Base-by-base conservation (phyloP, 2,329 filamentous ascomycete species). In the Trichoderma koningii region DNA sequence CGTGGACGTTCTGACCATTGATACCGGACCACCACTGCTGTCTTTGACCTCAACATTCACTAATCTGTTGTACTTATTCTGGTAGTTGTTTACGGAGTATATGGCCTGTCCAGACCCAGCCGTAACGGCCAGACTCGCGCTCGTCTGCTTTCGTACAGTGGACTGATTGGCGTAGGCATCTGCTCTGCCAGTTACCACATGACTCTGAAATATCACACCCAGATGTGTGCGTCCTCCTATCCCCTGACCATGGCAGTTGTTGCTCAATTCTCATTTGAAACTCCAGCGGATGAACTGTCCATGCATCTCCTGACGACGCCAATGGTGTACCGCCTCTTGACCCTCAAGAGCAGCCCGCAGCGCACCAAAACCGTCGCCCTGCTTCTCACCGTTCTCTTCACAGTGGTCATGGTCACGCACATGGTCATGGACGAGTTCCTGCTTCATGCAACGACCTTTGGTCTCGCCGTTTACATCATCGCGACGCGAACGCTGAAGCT, bases 291-390 rank as follows among this genome's bases (percentile, higher is more conserved):
- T 66, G 78, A 80, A 47, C 7, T 76, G 12, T 76, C 71, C 0
- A 80, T 80, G 78, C 78, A 80, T 63, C 73, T 80, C 3, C 69
- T 79, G 1, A 78, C 77, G 0, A 79, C 77, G 0, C 78, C 78
- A 3, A 72, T 80, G 1, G 68, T 80, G 0, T 77, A 78, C 44
- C 76, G 77, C n/a, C 71, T 80, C 28, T 72, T 80, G 6, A 76
- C 73, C 7, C 76, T 78, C 66, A 72, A 74, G 5, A 67, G 70
- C 5, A 71, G 66, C 5, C 70, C 72, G 0, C 63, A 67, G 56
- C 69, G 69, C 3, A 75, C 74, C 0, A 71, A 61, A 9, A 3
- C 71, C 0, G 57, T 75, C 0, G 73, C 72, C 5, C 63, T 64
- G 0, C 28, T 70, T 17, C 70, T 75, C 2, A 48, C 61, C 0